Evolutionary conservation across 495 filamentous ascomycete species (phyloP).

Genomic region (Aspergillus diversus): DNA sequence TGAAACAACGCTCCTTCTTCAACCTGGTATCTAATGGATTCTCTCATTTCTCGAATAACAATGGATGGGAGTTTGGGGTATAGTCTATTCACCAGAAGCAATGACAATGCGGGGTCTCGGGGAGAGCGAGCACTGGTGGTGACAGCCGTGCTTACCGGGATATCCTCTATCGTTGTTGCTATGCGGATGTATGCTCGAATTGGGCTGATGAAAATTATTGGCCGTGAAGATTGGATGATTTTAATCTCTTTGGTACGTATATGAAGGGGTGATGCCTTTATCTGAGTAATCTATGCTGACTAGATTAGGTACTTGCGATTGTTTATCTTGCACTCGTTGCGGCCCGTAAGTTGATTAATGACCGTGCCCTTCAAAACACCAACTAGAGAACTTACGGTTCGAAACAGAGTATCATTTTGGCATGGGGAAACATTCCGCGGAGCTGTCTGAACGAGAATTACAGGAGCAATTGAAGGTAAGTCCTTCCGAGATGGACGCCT

Average conservation of each 20-base stretch:
- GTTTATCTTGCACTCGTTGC: conserved; percentile 39
- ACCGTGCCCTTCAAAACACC: background rate
- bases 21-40: background rate
- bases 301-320: conserved; percentile 30
- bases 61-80: conserved; percentile 28
- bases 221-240: conserved; percentile 44
- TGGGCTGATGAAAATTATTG: conserved; percentile 40
- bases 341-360: conserved; percentile 31
- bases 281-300: conserved; percentile 7
- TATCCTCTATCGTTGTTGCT: conserved; percentile 33
- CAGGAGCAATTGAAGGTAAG: conserved; percentile 39
- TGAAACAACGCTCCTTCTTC: conserved; percentile 5
- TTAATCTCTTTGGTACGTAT: conserved; percentile 31
- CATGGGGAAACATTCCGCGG: conserved; percentile 32
- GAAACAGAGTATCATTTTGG: conserved; percentile 37
- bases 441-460: conserved; percentile 25
- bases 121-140: conserved; percentile 42
- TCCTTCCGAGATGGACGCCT: background rate
- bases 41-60: conserved; percentile 22
- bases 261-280: background rate
- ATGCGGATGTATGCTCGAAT: conserved; percentile 42
- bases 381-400: conserved; percentile 1
- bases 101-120: conserved; percentile 27
- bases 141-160: conserved; percentile 36
- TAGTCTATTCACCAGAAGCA: conserved; percentile 25